Evolutionary conservation across 169 alveolate species (phyloP).

Genomic region (Babesia bigemina): DNA sequence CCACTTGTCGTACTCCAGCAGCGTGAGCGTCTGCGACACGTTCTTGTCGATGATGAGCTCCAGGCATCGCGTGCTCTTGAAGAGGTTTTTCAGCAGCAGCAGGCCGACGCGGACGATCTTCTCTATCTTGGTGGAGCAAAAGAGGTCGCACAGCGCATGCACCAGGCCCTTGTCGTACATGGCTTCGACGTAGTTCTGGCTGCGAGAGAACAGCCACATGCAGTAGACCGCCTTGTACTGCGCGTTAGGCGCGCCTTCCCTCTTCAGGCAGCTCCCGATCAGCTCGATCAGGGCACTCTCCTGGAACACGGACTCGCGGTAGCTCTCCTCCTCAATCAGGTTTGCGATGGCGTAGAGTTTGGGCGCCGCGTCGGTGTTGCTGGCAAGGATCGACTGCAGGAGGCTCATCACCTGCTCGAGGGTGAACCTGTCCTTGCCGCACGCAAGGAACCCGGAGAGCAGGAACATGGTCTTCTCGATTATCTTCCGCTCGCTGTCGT

Average conservation of each 20-base stretch:
- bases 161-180: conserved; percentile 67
- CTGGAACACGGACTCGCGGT: conserved; percentile 55
- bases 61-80: conserved; percentile 69
- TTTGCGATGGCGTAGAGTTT: conserved; percentile 60
- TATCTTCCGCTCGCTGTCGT: conserved; percentile 42
- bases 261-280: conserved; percentile 59
- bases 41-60: conserved; percentile 79
- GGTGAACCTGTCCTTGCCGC: conserved; percentile 26
- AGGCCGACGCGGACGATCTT: conserved; percentile 72
- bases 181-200: conserved; percentile 58
- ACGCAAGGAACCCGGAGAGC: conserved; percentile 51
- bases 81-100: conserved; percentile 69
- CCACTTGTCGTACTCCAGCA: conserved; percentile 85
- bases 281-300: conserved; percentile 52
- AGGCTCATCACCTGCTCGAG: conserved; percentile 34
- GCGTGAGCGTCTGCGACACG: conserved; percentile 76
- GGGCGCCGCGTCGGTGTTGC: conserved; percentile 35
- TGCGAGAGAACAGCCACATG: conserved; percentile 74
- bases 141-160: conserved; percentile 63
- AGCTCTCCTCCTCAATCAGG: conserved; percentile 38
- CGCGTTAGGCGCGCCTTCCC: conserved; percentile 59
- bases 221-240: conserved; percentile 77
- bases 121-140: conserved; percentile 74
- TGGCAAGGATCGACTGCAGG: conserved; percentile 7
- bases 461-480: conserved; percentile 48